phyloP scores from a whole-genome alignment of 371 early-diverging fungal genomes.

The Zychaea mexicana region DNA sequence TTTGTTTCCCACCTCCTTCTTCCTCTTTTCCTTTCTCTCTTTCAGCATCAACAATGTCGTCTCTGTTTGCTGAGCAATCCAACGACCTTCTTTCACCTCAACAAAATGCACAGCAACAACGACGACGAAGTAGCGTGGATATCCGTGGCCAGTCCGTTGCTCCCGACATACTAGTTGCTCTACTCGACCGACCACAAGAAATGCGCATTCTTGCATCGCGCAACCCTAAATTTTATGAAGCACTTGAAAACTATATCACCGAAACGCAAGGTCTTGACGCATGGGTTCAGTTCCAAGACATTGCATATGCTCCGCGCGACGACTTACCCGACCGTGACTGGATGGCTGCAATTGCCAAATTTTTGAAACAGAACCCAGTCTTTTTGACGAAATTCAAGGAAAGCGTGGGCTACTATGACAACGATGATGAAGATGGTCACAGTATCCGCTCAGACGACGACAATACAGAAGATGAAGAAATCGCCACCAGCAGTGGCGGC shows the following conservation, averaged over 20 bases:
- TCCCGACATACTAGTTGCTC: slow-evolving; percentile 39
- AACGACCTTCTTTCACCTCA: neutral
- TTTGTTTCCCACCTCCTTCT: neutral
- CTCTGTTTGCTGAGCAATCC: neutral
- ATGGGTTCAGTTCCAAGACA: slow-evolving; percentile 42
- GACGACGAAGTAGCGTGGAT: slow-evolving; percentile 24
- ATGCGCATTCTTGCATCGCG: slow-evolving; percentile 33
- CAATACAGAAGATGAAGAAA: slow-evolving; percentile 11
- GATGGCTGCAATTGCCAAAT: slow-evolving; percentile 36
- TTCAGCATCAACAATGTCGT: neutral
- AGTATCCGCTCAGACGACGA: neutral
- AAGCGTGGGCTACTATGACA: slow-evolving; percentile 41
- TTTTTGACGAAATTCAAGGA: slow-evolving; percentile 50
- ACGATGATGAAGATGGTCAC: slow-evolving; percentile 23
- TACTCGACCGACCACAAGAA: slow-evolving; percentile 39
- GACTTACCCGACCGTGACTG: slow-evolving; percentile 39
- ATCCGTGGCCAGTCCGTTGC: slow-evolving; percentile 37
- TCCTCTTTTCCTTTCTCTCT: neutral
- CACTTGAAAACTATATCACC: slow-evolving; percentile 32
- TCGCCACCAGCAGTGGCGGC: neutral
- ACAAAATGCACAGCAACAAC: neutral
- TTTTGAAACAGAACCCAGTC: slow-evolving; percentile 39
- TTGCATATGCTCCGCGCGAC: slow-evolving; percentile 41
- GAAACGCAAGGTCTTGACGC: slow-evolving; percentile 38
- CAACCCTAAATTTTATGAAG: slow-evolving; percentile 36